Evolutionary conservation across 768 basidiomycete species (phyloP), one percentile per base, ranked within the genome.

Genomic region (Lentinula raphanica): DNA sequence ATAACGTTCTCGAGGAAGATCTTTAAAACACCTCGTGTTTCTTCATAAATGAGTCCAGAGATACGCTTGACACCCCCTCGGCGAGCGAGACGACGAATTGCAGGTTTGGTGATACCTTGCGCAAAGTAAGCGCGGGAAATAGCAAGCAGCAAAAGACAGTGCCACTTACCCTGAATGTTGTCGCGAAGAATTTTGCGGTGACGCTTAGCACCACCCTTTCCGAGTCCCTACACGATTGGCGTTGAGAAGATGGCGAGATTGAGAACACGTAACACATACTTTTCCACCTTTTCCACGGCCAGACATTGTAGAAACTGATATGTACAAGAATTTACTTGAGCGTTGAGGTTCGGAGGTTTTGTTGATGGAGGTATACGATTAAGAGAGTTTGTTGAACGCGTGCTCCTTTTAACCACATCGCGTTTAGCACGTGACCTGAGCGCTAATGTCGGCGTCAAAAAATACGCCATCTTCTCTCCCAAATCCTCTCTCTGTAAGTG

Each of bases 231-330:
- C 15, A 39, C 42, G 5, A 23, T 23, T 12, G 6, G 1, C 3
- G n/a, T 25, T 53, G 11, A 25, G 56, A 40, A n/a, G 21, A 40
- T 38, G 12, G 25, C 19, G 39, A 36, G 17, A 32, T 36, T 0
- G 28, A 21, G 49, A 36, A 48, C 21, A 39, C 28, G 1, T 1
- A 11, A 39, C 12, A 39, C n/a, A 31, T 49, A 74, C 77, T 77
- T 87, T 87, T 69, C 86, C 86, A 71, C 86, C 81, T 77, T 88
- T 88, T 70, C 87, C 87, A 69, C 87, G 85, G 71, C 87, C 87
- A 71, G 86, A 86, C 85, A 87, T 86, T 69, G 59, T 67, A 25
- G n/a, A 23, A 9, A 59, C 17, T 23, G 48, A 42, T n/a, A n/a
- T n/a, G n/a, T n/a, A n/a, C n/a, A n/a, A n/a, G n/a, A n/a, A n/a